These are phyloP conservation scores for Cystobasidium sp. DNA, from an alignment of 1,284 basidiomycete genomes.

Conservation along the genomic window DNA sequence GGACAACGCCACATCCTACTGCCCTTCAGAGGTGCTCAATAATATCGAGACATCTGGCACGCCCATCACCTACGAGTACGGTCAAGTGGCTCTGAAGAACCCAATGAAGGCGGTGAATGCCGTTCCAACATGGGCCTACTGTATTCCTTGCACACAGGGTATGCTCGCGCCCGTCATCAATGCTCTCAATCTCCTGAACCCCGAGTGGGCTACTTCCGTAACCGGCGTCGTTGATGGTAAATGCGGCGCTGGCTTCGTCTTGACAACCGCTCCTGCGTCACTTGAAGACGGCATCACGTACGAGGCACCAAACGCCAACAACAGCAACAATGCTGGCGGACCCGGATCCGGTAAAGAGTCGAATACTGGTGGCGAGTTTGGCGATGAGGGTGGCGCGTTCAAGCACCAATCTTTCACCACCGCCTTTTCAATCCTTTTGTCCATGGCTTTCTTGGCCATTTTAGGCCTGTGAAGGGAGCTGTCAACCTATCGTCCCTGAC, in stretches of 20 bases:
- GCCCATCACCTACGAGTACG: slow-evolving; percentile 25
- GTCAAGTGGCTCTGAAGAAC: slow-evolving; percentile 9
- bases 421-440: not conserved
- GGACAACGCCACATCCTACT: slow-evolving; percentile 36
- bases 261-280: slow-evolving; percentile 7
- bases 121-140: slow-evolving; percentile 35
- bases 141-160: slow-evolving; percentile 21
- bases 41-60: slow-evolving; percentile 38
- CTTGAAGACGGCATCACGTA: slow-evolving; percentile 28
- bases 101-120: not conserved
- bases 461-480: not conserved
- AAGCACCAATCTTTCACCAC: not conserved
- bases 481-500: not conserved
- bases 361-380: not conserved
- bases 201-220: slow-evolving; percentile 10
- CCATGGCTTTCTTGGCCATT: not conserved
- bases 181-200: slow-evolving; percentile 7
- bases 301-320: not conserved
- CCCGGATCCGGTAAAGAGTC: not conserved
- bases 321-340: slow-evolving; percentile 1
- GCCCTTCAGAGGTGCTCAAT: slow-evolving; percentile 32
- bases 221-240: slow-evolving; percentile 5
- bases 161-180: slow-evolving; percentile 18
- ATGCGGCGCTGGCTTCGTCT: slow-evolving; percentile 34
- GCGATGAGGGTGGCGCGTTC: slow-evolving; percentile 1